Evolutionary conservation across 768 basidiomycete genomes (phyloP).

Genomic region (Trametes cingulata): DNA sequence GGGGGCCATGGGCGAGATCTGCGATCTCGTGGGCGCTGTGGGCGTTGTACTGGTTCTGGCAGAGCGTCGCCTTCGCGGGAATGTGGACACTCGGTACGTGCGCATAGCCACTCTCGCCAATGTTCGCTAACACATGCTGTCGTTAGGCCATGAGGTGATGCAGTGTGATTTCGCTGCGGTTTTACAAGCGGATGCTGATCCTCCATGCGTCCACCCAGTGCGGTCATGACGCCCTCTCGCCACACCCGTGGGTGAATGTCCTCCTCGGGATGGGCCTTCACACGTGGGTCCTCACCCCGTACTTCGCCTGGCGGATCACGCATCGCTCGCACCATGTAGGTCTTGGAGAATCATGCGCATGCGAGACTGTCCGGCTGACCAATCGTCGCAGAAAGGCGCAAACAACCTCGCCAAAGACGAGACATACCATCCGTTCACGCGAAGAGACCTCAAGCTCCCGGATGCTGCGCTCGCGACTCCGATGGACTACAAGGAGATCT

Average conservation of each 20-base stretch:
- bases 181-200: neutral
- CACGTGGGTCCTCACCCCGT: conserved; percentile 35
- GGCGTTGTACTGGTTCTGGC: conserved; percentile 30
- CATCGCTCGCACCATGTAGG: conserved; percentile 30
- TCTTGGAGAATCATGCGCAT: neutral
- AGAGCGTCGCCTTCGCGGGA: conserved; percentile 26
- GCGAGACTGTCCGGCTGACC: neutral
- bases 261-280: conserved; percentile 44
- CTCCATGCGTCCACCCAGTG: conserved; percentile 36
- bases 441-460: conserved; percentile 26
- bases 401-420: conserved; percentile 28
- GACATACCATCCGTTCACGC: conserved; percentile 25
- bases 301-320: conserved; percentile 28
- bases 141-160: conserved; percentile 45
- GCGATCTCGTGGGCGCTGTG: conserved; percentile 12
- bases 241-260: conserved; percentile 39
- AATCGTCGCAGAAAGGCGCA: conserved; percentile 22
- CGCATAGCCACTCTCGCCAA: neutral
- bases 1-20: neutral
- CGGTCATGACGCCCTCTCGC: conserved; percentile 51
- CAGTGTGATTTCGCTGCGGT: too few relatives aligned
- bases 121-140: neutral
- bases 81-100: conserved; percentile 28
- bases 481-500: conserved; percentile 29
- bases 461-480: conserved; percentile 15